Evolutionary conservation across 495 filamentous ascomycete species (phyloP).

Genomic region (Neurospora tetrasperma): DNA sequence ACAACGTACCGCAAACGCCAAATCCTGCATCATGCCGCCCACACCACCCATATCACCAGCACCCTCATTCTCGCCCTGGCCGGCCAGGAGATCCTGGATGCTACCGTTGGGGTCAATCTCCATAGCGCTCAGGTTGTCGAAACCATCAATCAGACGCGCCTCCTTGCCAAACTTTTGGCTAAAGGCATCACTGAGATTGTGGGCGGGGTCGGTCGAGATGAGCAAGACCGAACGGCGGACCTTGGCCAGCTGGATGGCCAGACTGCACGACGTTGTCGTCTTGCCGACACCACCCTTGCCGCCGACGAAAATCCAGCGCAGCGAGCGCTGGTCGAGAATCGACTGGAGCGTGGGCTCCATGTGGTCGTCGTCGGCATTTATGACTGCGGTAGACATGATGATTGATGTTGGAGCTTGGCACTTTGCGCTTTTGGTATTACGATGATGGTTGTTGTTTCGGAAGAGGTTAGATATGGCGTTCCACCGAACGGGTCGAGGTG

Average conservation of each 20-base stretch:
- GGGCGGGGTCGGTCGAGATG: slow-evolving; percentile 96
- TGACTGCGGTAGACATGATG: slow-evolving; percentile 54
- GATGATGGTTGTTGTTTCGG: background rate
- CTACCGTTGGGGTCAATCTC: slow-evolving; percentile 98
- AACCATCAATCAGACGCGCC: slow-evolving; percentile 83
- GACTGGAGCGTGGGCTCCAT: slow-evolving; percentile 90
- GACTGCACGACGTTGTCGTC: slow-evolving; percentile 94
- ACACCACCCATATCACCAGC: slow-evolving; percentile 58
- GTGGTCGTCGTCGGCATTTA: slow-evolving; percentile 59
- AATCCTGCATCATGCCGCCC: slow-evolving; percentile 57
- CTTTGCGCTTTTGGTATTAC: background rate
- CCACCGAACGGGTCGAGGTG: background rate
- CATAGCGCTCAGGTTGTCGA: slow-evolving; percentile 92
- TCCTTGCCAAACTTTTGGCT: slow-evolving; percentile 99
- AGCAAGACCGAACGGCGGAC: slow-evolving; percentile 90
- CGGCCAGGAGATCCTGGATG: slow-evolving; percentile 86
- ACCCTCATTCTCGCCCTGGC: slow-evolving; percentile 55
- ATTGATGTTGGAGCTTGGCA: background rate
- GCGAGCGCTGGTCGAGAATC: slow-evolving; percentile 83
- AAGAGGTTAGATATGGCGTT: background rate
- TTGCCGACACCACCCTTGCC: slow-evolving; percentile 99
- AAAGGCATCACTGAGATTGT: slow-evolving; percentile 97
- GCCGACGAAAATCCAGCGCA: slow-evolving; percentile 99
- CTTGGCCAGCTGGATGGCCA: slow-evolving; percentile 96
- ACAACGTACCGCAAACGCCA: slow-evolving; percentile 49